Base-by-base conservation (phyloP, 208 protist species). In the Acanthamoeba healyi region DNA sequence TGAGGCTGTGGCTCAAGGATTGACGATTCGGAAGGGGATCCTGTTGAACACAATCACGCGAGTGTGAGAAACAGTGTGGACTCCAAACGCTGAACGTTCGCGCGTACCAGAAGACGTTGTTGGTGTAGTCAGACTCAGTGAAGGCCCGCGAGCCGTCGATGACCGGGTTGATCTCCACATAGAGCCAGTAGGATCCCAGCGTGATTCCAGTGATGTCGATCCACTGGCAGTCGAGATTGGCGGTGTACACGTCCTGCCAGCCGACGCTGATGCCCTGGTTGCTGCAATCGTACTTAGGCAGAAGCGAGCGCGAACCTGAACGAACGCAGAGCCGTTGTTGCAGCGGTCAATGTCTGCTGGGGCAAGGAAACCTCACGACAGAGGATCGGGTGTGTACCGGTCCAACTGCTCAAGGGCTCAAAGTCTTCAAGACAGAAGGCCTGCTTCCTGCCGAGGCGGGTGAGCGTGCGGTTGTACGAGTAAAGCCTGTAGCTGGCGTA, bases 41-140 rank as follows among this genome's bases (percentile, higher is more conserved):
- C n/a, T n/a, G n/a, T n/a, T n/a, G n/a, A n/a, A n/a, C n/a, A n/a
- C n/a, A n/a, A n/a, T n/a, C n/a, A n/a, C n/a, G n/a, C n/a, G n/a
- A n/a, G n/a, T n/a, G n/a, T n/a, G n/a, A n/a, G n/a, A n/a, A n/a
- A n/a, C n/a, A n/a, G n/a, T n/a, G n/a, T n/a, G n/a, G n/a, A n/a
- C n/a, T n/a, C n/a, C n/a, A n/a, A n/a, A n/a, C n/a, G n/a, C n/a
- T n/a, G n/a, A n/a, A n/a, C n/a, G n/a, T n/a, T n/a, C n/a, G n/a
- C n/a, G n/a, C n/a, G n/a, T n/a, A n/a, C n/a, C 36, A 70, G 84
- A 74, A 91, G 61, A 32, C 56, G 84, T 91, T 91, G 84, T 91
- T 91, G 54, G 84, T 38, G 36, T 65, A 74, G 84, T 91, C 84
- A 1, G 36, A 72, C 56, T 91, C 84, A 12, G 15, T 24, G 51